Evolutionary conservation across 768 basidiomycete genomes (phyloP).

Genomic region (Cystobasidium ongulense): DNA sequence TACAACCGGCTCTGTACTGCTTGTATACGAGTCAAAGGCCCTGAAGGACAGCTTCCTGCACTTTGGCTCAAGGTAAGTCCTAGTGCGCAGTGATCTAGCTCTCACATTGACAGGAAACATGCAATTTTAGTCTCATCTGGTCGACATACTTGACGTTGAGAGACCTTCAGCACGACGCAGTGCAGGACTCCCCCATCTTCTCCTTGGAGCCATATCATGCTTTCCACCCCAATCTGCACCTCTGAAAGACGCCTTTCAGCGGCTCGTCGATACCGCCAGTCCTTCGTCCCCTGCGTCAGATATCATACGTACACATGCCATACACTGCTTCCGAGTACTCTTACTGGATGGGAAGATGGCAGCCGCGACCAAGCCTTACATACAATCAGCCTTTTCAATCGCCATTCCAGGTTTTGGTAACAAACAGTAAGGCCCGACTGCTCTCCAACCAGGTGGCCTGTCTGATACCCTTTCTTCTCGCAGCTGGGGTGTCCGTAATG

Average conservation of each 20-base stretch:
- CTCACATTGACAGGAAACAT: not conserved
- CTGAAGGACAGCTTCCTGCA: not conserved
- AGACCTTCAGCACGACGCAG: constrained; percentile 3
- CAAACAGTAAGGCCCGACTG: not conserved
- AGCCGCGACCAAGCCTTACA: not conserved
- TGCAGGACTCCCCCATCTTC: constrained; percentile 27
- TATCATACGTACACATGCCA: constrained; percentile 14
- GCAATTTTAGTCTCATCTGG: not conserved
- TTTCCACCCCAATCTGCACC: not conserved
- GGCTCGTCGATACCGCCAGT: not conserved
- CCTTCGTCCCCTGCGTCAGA: not conserved
- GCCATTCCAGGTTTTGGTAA: constrained; percentile 24
- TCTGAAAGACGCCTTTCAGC: not conserved
- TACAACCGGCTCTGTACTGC: not conserved
- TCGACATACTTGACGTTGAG: not conserved
- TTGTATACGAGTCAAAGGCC: not conserved
- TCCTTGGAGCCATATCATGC: constrained; percentile 15
- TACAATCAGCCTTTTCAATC: constrained; percentile 15
- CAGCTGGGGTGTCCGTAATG: constrained; percentile 32
- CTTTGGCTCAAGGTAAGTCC: not conserved
- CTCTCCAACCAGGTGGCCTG: not conserved
- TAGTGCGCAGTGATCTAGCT: not conserved
- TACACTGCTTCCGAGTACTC: constrained; percentile 21
- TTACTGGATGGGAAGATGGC: constrained; percentile 24
- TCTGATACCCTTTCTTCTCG: not conserved